phyloP scores from a whole-genome alignment of 2,329 filamentous ascomycete species.

The Ceratocystis eucalypticola region DNA sequence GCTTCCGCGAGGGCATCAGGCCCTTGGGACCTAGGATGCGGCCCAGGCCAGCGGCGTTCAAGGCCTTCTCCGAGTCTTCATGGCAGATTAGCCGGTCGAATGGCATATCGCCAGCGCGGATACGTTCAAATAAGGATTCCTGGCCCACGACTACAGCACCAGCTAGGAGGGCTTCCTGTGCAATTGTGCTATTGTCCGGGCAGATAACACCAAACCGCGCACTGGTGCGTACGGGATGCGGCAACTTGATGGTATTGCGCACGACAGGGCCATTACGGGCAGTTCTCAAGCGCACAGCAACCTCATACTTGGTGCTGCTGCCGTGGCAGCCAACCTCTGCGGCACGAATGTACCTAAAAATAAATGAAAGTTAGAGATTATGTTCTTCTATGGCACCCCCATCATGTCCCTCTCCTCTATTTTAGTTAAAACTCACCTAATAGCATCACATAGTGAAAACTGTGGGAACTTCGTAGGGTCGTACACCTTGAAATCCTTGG shows the following conservation, averaged over 20 bases:
- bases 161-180: conserved; percentile 57
- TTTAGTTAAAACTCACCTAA: conserved; percentile 47
- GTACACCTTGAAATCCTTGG: conserved; percentile 54
- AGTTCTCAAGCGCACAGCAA: conserved; percentile 70
- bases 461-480: conserved; percentile 50
- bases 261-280: conserved; percentile 75
- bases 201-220: conserved; percentile 82
- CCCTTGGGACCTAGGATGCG: conserved; percentile 75
- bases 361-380: not conserved
- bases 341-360: conserved; percentile 48
- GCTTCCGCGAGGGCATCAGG: conserved; percentile 82
- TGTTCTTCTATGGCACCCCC: too few species aligned
- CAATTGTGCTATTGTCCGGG: conserved; percentile 62
- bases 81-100: conserved; percentile 90
- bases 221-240: conserved; percentile 80
- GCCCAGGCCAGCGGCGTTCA: conserved; percentile 71
- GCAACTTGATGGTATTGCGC: conserved; percentile 75
- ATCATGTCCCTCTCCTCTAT: not conserved
- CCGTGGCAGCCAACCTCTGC: conserved; percentile 77
- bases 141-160: conserved; percentile 79
- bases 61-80: conserved; percentile 56
- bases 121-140: conserved; percentile 67
- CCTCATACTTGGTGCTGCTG: conserved; percentile 68
- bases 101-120: conserved; percentile 59
- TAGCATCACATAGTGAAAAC: conserved; percentile 79